A percentile compares a stretch with the other conserved stretches of the same genome.
Conservation (phyloP, 768 basidiomycete species). For the Lactifluus volemus region DNA sequence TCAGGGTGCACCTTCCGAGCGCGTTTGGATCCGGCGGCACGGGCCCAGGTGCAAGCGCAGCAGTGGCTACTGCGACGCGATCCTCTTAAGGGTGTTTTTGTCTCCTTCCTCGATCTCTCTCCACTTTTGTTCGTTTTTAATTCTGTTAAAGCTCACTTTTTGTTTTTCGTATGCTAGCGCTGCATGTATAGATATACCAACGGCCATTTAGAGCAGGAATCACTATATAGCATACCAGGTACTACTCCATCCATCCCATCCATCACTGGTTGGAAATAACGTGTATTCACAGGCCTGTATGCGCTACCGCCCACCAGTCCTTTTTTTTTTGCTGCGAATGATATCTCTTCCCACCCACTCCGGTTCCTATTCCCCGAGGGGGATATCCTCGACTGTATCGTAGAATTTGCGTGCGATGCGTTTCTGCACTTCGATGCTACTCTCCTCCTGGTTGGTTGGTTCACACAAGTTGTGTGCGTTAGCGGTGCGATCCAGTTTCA, state of each 20-base stretch:
- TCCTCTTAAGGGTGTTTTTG: not conserved
- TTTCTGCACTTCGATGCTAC: slow-evolving; percentile 37
- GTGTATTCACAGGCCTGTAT: not conserved
- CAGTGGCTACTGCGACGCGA: too few relatives aligned
- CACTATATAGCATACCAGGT: slow-evolving; percentile 2
- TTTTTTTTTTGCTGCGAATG: too few relatives aligned
- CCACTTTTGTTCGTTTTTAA: not conserved
- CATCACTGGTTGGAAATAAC: not conserved
- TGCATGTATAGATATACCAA: not conserved
- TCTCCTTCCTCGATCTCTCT: not conserved
- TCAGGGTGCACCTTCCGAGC: not conserved
- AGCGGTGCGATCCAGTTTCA: not conserved
- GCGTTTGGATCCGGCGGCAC: not conserved
- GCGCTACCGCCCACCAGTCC: not conserved
- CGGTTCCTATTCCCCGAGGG: slow-evolving; percentile 19
- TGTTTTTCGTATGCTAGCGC: not conserved
- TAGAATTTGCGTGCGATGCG: slow-evolving; percentile 58
- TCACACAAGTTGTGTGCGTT: too few relatives aligned
- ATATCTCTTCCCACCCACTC: too few relatives aligned
- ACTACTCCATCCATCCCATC: not conserved
- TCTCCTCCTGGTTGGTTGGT: slow-evolving; percentile 37
- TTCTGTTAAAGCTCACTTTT: not conserved
- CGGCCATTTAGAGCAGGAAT: too few relatives aligned
- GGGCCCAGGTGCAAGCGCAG: too few relatives aligned
- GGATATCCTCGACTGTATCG: slow-evolving; percentile 62